A percentile compares a stretch with the other conserved stretches of the same genome.
Evolutionary conservation across 495 filamentous ascomycete genomes (phyloP).

Genomic region (Immersiella caudata): DNA sequence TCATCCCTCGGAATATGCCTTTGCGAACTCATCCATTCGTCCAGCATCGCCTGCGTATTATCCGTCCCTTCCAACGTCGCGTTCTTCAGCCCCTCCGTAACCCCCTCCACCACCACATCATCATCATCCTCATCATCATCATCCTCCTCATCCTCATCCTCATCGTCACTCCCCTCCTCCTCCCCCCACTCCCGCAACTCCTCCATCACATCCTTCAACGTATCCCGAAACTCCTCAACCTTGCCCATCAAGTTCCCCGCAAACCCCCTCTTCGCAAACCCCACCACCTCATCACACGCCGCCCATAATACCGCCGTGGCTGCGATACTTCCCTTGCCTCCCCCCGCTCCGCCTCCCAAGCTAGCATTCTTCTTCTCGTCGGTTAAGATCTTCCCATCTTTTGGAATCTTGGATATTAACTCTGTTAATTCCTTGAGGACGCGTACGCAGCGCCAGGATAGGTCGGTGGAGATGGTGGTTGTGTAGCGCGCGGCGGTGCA

Average conservation of each 20-base stretch:
- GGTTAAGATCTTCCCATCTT: slow-evolving; percentile 49
- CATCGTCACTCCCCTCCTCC: slow-evolving; percentile 56
- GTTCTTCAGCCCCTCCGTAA: slow-evolving; percentile 29
- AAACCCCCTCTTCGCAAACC: slow-evolving; percentile 65
- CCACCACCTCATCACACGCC: slow-evolving; percentile 70
- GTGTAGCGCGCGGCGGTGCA: slow-evolving; percentile 63
- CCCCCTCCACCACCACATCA: slow-evolving; percentile 27
- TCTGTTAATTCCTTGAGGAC: slow-evolving; percentile 51
- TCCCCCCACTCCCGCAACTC: slow-evolving; percentile 86
- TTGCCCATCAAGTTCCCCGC: slow-evolving; percentile 62
- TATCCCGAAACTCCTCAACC: slow-evolving; percentile 67
- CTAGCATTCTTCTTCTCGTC: slow-evolving; percentile 47
- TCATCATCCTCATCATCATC: slow-evolving; percentile 42
- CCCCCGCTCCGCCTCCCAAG: slow-evolving; percentile 32
- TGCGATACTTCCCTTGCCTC: slow-evolving; percentile 57
- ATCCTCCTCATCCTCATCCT: slow-evolving; percentile 41
- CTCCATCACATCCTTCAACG: slow-evolving; percentile 76
- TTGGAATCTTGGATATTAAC: slow-evolving; percentile 50
- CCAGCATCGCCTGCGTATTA: slow-evolving; percentile 46
- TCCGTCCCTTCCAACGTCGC: slow-evolving; percentile 14
- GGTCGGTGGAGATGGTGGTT: slow-evolving; percentile 58
- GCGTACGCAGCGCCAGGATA: slow-evolving; percentile 48
- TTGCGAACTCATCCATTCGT: slow-evolving; percentile 59
- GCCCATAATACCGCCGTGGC: slow-evolving; percentile 67
- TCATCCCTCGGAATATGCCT: slow-evolving; percentile 58